These are phyloP conservation scores for Lunasporangiospora selenospora DNA, from an alignment of 192 early-diverging fungal genomes.

Conservation along the genomic window DNA sequence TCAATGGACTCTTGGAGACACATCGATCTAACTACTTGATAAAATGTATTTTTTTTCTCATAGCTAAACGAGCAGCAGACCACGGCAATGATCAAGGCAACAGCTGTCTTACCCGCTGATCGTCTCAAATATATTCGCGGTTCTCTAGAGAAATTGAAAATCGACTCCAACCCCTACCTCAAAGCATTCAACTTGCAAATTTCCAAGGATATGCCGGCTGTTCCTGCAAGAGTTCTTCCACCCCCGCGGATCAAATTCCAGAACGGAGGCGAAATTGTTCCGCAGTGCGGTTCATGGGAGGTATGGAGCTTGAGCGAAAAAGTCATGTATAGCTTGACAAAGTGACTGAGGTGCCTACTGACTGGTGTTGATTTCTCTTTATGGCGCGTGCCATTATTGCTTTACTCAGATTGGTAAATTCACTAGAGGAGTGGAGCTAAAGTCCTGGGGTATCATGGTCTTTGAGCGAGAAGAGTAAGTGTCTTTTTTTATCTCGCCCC, in stretches of 20 bases:
- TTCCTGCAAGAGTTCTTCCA: slow-evolving; percentile 43
- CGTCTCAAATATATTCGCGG: slow-evolving; percentile 80
- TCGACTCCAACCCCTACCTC: slow-evolving; percentile 72
- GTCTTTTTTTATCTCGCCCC: too few species aligned
- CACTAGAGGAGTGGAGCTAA: not conserved
- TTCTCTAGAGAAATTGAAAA: slow-evolving; percentile 67
- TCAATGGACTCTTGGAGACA: too few species aligned
- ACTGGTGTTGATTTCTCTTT: too few species aligned
- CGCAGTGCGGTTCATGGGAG: slow-evolving; percentile 12
- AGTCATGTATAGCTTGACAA: too few species aligned
- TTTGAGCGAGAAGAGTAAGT: slow-evolving; percentile 8
- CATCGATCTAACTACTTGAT: too few species aligned
- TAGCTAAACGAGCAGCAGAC: slow-evolving; percentile 87
- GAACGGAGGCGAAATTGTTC: slow-evolving; percentile 8
- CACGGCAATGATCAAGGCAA: slow-evolving; percentile 92
- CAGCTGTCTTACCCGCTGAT: slow-evolving; percentile 77
- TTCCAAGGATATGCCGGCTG: slow-evolving; percentile 64
- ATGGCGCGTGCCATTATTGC: too few species aligned
- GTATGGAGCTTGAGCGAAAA: too few species aligned
- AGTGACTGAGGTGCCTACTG: too few species aligned
- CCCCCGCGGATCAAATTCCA: slow-evolving; percentile 55
- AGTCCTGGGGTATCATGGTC: slow-evolving; percentile 13
- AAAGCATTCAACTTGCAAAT: slow-evolving; percentile 75
- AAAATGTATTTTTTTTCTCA: too few species aligned
- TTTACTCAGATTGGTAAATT: not conserved